phyloP scores from a whole-genome alignment of 495 filamentous ascomycete species.

The Cairneyella variabilis region DNA sequence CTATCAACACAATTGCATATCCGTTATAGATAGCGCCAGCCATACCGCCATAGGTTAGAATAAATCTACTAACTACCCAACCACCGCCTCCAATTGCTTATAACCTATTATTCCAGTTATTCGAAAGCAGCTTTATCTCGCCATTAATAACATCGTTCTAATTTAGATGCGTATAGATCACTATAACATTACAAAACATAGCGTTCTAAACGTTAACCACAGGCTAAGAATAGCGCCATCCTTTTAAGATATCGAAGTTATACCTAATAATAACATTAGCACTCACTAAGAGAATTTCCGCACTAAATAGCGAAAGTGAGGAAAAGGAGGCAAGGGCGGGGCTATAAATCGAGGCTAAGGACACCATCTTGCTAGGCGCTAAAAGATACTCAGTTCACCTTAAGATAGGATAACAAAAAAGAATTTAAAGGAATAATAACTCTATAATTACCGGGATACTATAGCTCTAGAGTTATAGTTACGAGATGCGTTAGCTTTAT shows the following conservation, averaged over 20 bases:
- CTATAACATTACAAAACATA: constrained; percentile 43
- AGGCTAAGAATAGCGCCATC: not conserved
- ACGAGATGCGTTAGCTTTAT: too few relatives aligned
- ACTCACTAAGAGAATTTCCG: not conserved
- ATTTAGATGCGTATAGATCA: constrained; percentile 41
- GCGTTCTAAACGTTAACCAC: not conserved
- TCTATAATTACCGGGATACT: too few relatives aligned
- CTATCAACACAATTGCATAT: constrained; percentile 35
- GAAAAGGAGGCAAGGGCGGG: too few relatives aligned
- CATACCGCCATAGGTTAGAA: constrained; percentile 22
- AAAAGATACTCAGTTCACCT: too few relatives aligned
- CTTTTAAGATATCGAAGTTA: not conserved
- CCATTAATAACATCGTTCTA: constrained; percentile 33
- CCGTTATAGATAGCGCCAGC: constrained; percentile 30
- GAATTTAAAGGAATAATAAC: too few relatives aligned
- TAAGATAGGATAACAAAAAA: too few relatives aligned
- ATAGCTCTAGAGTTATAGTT: too few relatives aligned
- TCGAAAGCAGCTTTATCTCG: constrained; percentile 33
- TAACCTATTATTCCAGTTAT: constrained; percentile 37
- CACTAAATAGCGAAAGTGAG: too few relatives aligned
- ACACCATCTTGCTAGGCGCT: too few relatives aligned
- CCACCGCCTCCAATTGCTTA: constrained; percentile 42
- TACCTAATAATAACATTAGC: too few relatives aligned
- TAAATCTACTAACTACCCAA: constrained; percentile 29
- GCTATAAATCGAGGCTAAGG: too few relatives aligned